phyloP scores from a whole-genome alignment of 2,329 filamentous ascomycete genomes.

The Verruconis gallopava region DNA sequence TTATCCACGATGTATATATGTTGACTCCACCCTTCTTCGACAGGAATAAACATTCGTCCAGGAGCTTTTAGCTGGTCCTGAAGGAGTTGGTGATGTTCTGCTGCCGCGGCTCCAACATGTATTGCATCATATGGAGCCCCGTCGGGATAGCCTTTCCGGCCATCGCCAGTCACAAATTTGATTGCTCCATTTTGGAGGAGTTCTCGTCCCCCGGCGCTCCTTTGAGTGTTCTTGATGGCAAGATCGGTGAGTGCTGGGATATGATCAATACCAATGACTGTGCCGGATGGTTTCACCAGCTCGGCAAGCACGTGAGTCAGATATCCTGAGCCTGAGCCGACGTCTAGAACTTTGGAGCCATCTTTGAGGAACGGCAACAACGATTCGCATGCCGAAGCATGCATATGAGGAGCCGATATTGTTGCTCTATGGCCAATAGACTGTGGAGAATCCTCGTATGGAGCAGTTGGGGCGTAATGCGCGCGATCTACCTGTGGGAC shows the following conservation, averaged over 20 bases:
- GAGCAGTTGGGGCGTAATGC: conserved; percentile 58
- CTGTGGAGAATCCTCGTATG: conserved; percentile 66
- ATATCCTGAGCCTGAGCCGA: conserved; percentile 48
- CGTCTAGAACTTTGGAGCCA: conserved; percentile 35
- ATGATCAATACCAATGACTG: conserved; percentile 37
- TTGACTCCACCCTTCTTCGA: conserved; percentile 48
- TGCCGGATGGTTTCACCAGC: conserved; percentile 43
- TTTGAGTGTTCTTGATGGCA: conserved; percentile 28
- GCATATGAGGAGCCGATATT: conserved; percentile 63
- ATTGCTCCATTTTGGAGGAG: conserved; percentile 53
- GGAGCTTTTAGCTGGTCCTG: conserved; percentile 67
- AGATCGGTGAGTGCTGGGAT: conserved; percentile 34
- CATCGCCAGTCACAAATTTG: conserved; percentile 61
- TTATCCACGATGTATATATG: conserved; percentile 66
- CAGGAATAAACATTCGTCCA: conserved; percentile 68
- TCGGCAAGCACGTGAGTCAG: conserved; percentile 80
- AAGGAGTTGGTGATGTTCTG: conserved; percentile 55
- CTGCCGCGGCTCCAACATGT: conserved; percentile 82
- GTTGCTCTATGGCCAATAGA: conserved; percentile 54
- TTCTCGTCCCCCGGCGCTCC: conserved; percentile 32
- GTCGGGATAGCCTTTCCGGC: conserved; percentile 31
- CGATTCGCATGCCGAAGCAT: conserved; percentile 50
- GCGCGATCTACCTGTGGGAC: conserved; percentile 63
- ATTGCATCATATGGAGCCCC: conserved; percentile 72
- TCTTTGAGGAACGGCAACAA: conserved; percentile 45